These are phyloP conservation scores for Petunia axillaris DNA, from an alignment of 257 asterid species.

Conservation along the genomic window DNA sequence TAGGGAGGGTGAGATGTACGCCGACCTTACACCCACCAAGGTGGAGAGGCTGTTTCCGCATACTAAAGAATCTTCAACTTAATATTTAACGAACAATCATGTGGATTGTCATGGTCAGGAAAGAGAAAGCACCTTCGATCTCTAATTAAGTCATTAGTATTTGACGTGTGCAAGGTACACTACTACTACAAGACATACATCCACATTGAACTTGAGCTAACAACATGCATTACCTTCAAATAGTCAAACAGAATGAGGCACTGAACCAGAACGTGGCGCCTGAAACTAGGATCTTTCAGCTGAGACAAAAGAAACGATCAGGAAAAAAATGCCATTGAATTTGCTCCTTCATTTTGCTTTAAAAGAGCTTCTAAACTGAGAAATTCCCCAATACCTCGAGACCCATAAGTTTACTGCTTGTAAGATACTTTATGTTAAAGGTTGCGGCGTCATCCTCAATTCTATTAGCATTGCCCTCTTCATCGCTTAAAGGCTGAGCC, in stretches of 20 bases:
- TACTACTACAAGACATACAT: background rate
- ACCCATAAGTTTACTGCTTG: constrained; percentile 97
- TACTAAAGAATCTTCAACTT: constrained; percentile 21
- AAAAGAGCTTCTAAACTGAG: constrained; percentile 3
- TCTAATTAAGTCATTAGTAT: background rate
- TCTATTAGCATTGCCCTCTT: constrained; percentile 77
- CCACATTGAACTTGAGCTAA: background rate
- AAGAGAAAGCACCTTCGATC: constrained; percentile 11
- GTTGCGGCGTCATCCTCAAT: constrained; percentile 88
- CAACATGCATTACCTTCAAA: constrained; percentile 28
- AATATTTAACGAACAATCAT: background rate
- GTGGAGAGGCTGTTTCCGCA: no score
- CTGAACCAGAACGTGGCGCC: constrained; percentile 26
- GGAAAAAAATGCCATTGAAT: background rate
- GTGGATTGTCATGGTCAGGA: constrained; percentile 19
- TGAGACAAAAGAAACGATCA: background rate
- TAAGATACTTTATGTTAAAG: constrained; percentile 94
- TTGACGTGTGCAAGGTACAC: background rate
- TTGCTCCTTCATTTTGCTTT: background rate
- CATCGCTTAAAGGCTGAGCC: constrained; percentile 96
- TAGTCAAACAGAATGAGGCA: constrained; percentile 64
- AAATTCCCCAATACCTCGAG: constrained; percentile 67
- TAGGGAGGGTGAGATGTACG: no score
- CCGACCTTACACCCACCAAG: no score
- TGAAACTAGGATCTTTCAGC: no score